Base-by-base conservation (phyloP, 208 protist genomes). In the Crithidia thermophila region DNA sequence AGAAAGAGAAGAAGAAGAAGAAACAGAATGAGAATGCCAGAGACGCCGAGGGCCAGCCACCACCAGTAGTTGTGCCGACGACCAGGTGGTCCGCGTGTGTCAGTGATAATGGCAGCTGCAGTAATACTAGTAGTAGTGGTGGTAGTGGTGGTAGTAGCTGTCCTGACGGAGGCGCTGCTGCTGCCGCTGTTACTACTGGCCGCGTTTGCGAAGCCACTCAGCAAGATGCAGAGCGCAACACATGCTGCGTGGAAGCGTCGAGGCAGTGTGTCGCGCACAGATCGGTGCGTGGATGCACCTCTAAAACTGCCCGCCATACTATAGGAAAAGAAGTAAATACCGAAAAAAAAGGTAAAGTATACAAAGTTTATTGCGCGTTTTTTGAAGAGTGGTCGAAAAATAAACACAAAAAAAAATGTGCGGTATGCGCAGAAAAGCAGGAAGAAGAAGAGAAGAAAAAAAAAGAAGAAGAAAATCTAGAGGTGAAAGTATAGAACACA, bases 41-140 rank as follows among this genome's bases (percentile, higher is more conserved):
- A 67, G 33, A 63, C 39, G 14, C 57, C 61, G 45, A 67, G 55
- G 30, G 50, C 56, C 23, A 75, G 34, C 64, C 61, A 77, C 39
- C 47, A 67, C 52, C 52, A 77, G 52, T 66, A 60, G 42, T 68
- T 59, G 50, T 46, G 63, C 0, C 63, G 58, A 13, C 43, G 58
- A 2, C 58, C 45, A 3, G 43, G 1, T 3, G 61, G 46, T 1
- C 49, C 46, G 27, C 61, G 47, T 0, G 46, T 56, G 21, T 66
- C 60, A 7, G 1, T 16, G n/a, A n/a, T n/a, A n/a, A n/a, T n/a
- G n/a, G n/a, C n/a, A n/a, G n/a, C n/a, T n/a, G n/a, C n/a, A n/a
- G n/a, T n/a, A n/a, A n/a, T n/a, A n/a, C n/a, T n/a, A 3, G 40
- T 10, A 3, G 42, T 14, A 6, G 47, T 2, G 25, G 7, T 18